Evolutionary conservation across 73 alveolate species (phyloP).

Genomic region (Tetrahymena borealis): DNA sequence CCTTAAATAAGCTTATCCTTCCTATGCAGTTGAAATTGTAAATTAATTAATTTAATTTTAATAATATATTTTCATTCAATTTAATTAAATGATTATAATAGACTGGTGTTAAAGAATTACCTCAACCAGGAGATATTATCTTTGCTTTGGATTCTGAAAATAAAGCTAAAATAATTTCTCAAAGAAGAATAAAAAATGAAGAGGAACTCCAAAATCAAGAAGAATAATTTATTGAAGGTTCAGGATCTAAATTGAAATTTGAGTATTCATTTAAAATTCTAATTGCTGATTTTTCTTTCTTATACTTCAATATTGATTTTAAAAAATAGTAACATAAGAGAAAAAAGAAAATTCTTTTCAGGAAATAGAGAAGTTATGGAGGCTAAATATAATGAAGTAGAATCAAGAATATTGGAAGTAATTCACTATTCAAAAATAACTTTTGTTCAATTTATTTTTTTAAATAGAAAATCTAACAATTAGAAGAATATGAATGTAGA

Average conservation of each 20-base stretch:
- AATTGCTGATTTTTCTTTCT: not conserved
- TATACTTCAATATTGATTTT: conserved; percentile 22
- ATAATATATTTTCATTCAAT: not conserved
- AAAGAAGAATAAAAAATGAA: conserved; percentile 33
- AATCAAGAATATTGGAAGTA: not conserved
- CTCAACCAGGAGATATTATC: conserved; percentile 63
- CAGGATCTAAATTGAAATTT: conserved; percentile 12
- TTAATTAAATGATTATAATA: not conserved
- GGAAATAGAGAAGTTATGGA: conserved; percentile 41
- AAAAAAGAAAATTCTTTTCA: conserved; percentile 25
- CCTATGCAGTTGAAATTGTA: conserved; percentile 66
- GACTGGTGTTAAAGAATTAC: conserved; percentile 73
- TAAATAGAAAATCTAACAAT: not conserved
- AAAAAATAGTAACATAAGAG: conserved; percentile 35
- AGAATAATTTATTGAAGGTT: conserved; percentile 16
- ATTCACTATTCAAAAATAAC: not conserved
- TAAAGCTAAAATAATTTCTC: conserved; percentile 50
- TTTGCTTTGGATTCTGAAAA: conserved; percentile 34
- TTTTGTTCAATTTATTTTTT: too few relatives aligned
- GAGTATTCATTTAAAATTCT: conserved; percentile 3
- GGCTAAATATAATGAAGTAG: conserved; percentile 22
- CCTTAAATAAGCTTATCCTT: conserved; percentile 59
- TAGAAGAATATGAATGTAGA: not conserved
- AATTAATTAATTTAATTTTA: not conserved
- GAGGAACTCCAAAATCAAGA: conserved; percentile 4